Conservation (phyloP, 768 basidiomycete species). For the Tricholoma hemisulphureum region DNA sequence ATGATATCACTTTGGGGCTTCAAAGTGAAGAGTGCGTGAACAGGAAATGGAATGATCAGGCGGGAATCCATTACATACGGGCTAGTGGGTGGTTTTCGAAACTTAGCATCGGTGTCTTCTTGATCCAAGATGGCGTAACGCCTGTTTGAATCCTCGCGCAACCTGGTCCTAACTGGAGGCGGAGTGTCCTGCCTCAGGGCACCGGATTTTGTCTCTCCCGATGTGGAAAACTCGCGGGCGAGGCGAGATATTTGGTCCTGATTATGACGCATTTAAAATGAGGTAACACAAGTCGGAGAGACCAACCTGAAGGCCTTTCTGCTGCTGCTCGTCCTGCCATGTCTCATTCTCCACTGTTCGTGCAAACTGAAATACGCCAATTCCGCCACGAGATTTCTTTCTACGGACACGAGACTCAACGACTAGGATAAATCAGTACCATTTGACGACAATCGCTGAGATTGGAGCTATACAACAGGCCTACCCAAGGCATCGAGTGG, state of each 20-base stretch:
- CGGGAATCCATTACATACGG: conserved; percentile 34
- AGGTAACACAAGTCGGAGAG: neutral
- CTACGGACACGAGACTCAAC: conserved; percentile 59
- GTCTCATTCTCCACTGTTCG: conserved; percentile 70
- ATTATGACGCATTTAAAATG: neutral
- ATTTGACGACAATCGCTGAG: conserved; percentile 9
- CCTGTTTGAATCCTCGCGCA: conserved; percentile 36
- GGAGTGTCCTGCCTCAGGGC: conserved; percentile 9
- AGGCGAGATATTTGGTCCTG: conserved; percentile 61
- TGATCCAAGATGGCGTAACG: conserved; percentile 52
- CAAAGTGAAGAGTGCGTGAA: neutral
- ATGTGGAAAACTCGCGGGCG: conserved; percentile 37
- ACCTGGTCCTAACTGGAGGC: conserved; percentile 19
- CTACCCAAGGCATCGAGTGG: conserved; percentile 78
- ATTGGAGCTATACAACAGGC: conserved; percentile 16
- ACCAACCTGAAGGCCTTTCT: conserved; percentile 63
- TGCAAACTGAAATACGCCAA: conserved; percentile 76
- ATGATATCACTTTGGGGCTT: conserved; percentile 57
- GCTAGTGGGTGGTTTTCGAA: conserved; percentile 32
- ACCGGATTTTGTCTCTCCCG: conserved; percentile 14
- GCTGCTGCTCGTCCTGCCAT: conserved; percentile 60
- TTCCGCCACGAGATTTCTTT: conserved; percentile 58
- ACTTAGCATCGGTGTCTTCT: conserved; percentile 24
- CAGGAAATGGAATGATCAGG: neutral
- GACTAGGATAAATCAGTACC: conserved; percentile 14